These are phyloP conservation scores for Plectosphaerella sp. DNA, from an alignment of 2,329 filamentous ascomycete genomes.

Conservation along the genomic window DNA sequence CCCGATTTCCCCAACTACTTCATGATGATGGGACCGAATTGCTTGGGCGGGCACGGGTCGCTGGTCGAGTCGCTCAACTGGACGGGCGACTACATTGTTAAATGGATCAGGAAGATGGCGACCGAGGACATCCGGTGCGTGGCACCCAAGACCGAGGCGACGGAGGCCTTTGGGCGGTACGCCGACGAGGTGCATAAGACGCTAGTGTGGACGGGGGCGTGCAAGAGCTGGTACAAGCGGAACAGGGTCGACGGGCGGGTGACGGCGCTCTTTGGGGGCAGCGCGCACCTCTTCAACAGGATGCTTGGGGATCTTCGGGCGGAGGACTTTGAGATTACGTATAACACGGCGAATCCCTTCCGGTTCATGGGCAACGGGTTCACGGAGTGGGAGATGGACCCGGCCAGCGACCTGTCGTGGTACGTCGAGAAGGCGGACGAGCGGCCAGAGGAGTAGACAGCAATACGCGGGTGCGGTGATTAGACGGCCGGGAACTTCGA, in stretches of 20 bases:
- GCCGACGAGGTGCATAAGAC: constrained; percentile 37
- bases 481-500: too few relatives aligned
- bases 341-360: constrained; percentile 37
- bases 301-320: constrained; percentile 31
- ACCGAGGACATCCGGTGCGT: constrained; percentile 20
- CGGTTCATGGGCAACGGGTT: constrained; percentile 45
- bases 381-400: constrained; percentile 30
- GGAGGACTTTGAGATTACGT: constrained; percentile 44
- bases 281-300: constrained; percentile 29
- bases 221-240: constrained; percentile 2
- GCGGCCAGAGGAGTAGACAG: background rate
- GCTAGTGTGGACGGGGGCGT: constrained; percentile 26
- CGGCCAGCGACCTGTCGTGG: constrained; percentile 21
- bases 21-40: constrained; percentile 14
- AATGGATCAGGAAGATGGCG: constrained; percentile 16
- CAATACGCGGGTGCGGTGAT: too few relatives aligned
- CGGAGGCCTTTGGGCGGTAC: constrained; percentile 31
- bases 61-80: constrained; percentile 12
- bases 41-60: constrained; percentile 9
- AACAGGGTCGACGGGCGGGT: constrained; percentile 33
- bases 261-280: constrained; percentile 39
- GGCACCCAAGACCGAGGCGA: constrained; percentile 25
- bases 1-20: constrained; percentile 25
- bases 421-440: constrained; percentile 15
- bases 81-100: constrained; percentile 21